Evolutionary conservation across 2,329 filamentous ascomycete species (phyloP), one percentile per base, ranked within the genome.

Genomic region (Trichoderma sp.): DNA sequence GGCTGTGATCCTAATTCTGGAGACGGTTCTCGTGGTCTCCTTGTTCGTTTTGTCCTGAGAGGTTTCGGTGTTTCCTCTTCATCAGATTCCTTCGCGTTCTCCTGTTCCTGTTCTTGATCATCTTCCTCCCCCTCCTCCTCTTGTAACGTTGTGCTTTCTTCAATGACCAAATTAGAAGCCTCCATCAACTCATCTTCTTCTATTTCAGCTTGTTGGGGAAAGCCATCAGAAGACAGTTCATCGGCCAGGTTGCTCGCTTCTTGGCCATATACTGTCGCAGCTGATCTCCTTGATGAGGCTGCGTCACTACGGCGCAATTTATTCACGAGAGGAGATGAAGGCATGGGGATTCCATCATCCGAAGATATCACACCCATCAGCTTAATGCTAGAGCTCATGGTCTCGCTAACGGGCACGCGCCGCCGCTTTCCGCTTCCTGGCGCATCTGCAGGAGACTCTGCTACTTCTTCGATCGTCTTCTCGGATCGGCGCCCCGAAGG

Each of bases 381-480:
- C n/a, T 80, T 79, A 0, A 79, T 76, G 26, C 81, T 83, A 3
- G 81, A 83, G 1, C 77, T 79, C 8, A 81, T 69, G 1, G 77
- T 77, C 0, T 77, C 78, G 39, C 76, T 77, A 8, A 78, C 73
- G 16, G 75, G 77, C 16, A 85, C 74, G 4, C 75, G 79, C 30
- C 82, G 81, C 59, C 85, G 78, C 10, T 81, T 82, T 1, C 86
- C 87, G 71, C 85, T 88, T 2, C 86, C 87, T 1, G 86, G 87
- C 16, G 85, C 86, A 71, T 85, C 76, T 10, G 73, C 77, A 0
- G 87, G 87, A 68, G 86, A 88, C 73, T 89, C 77, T 34, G 71
- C 73, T 3, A 76, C 72, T 60, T 76, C 73, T 28, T 75, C 76
- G 5, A 74, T 56, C 0, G 73, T 68, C 2, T 55, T 63, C 1